These are phyloP conservation scores for Entomortierella beljakovae DNA, from an alignment of 192 early-diverging fungal species.

Conservation along the genomic window DNA sequence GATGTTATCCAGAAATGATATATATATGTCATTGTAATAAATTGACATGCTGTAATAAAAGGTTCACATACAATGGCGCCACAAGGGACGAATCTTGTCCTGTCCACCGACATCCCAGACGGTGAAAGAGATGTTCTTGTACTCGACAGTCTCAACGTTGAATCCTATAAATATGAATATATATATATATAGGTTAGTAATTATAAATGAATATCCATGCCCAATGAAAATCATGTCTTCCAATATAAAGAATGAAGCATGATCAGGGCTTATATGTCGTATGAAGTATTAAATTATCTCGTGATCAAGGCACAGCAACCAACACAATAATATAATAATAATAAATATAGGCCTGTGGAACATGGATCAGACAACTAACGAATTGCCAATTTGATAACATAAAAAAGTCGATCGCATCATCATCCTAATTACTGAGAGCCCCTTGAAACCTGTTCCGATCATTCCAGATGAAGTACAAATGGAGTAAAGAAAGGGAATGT, in stretches of 20 bases:
- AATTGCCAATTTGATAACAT: not conserved
- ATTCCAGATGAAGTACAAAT: slow-evolving; percentile 20
- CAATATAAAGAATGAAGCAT: not conserved
- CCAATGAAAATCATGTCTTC: not conserved
- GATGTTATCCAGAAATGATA: too few relatives aligned
- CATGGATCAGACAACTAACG: slow-evolving; percentile 8
- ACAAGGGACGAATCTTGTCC: slow-evolving; percentile 97
- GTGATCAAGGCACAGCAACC: slow-evolving; percentile 6
- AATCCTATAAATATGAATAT: slow-evolving; percentile 70
- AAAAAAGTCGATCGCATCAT: not conserved
- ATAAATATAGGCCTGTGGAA: slow-evolving; percentile 1
- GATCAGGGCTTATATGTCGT: too few relatives aligned
- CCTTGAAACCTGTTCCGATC: slow-evolving; percentile 23
- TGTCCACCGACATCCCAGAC: slow-evolving; percentile 99
- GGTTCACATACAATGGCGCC: slow-evolving; percentile 91
- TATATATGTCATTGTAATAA: not conserved
- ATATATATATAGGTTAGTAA: not conserved
- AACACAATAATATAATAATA: slow-evolving; percentile 6
- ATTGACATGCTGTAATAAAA: not conserved
- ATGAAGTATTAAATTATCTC: slow-evolving; percentile 1
- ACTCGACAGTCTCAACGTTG: slow-evolving; percentile 98
- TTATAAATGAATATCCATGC: not conserved
- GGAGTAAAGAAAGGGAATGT: slow-evolving; percentile 4
- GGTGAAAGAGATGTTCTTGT: slow-evolving; percentile 98
- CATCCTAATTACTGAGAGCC: not conserved